These are phyloP conservation scores for Suaeda aralocaspica DNA, from an alignment of 148 eudicot genomes.

Conservation along the genomic window DNA sequence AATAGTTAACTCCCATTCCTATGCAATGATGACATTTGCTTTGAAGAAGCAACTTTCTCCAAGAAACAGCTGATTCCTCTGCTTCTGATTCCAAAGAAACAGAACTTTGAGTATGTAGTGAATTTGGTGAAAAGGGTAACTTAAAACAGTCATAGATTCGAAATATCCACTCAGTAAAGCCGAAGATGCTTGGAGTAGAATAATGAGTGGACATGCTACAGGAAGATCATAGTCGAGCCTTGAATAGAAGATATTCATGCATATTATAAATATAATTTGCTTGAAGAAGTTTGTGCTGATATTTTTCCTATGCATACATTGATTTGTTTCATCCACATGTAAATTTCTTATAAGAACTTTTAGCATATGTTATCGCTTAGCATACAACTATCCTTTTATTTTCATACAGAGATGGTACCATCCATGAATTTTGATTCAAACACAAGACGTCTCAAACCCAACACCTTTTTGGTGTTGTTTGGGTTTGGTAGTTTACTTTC, in stretches of 20 bases:
- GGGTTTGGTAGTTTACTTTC: too few species aligned
- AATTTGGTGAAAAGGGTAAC: conserved; percentile 58
- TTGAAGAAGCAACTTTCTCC: conserved; percentile 49
- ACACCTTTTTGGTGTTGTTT: too few species aligned
- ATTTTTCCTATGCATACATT: not conserved
- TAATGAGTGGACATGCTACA: conserved; percentile 65
- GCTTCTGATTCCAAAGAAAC: conserved; percentile 34
- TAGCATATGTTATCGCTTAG: too few species aligned
- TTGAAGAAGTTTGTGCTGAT: not conserved
- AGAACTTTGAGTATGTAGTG: conserved; percentile 52
- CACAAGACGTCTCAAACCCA: too few species aligned
- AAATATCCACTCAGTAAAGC: conserved; percentile 52
- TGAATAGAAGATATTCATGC: conserved; percentile 16
- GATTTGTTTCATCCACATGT: not conserved
- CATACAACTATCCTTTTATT: too few species aligned
- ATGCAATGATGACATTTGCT: conserved; percentile 46
- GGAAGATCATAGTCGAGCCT: conserved; percentile 67
- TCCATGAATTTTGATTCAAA: too few species aligned
- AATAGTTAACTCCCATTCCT: conserved; percentile 41
- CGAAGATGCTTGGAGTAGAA: conserved; percentile 78
- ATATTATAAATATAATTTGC: not conserved
- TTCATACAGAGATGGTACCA: too few species aligned
- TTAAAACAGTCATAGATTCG: conserved; percentile 70
- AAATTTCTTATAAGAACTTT: too few species aligned
- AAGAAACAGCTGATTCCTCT: conserved; percentile 63